Base-by-base conservation (phyloP, 306 rosid species). In the Sechiopsis laciniata region DNA sequence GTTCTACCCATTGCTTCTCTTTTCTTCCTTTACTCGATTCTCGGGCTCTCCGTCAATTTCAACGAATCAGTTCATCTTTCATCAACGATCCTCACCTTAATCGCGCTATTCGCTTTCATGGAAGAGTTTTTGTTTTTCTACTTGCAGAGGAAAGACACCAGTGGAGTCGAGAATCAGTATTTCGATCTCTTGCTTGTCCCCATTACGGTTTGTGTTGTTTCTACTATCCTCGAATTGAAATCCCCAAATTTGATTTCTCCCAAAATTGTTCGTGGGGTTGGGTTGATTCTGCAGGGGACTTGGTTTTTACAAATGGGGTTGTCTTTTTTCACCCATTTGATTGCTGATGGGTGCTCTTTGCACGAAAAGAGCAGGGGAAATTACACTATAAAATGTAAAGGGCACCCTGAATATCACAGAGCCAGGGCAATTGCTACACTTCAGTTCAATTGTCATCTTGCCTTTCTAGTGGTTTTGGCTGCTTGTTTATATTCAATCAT, bases 391-490 rank as follows among this genome's bases (percentile, higher is more conserved):
- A 81, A 77, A 66, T 93, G 98, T 58, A 88, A 87, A 63, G 98
- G 88, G 0, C 96, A 90, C 71, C 63, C 80, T 19, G 94, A 88
- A 17, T 88, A 78, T 78, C 98, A 90, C 77, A 79, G 98, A 58
- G 98, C 91, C 37, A 87, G 91, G 55, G 96, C 97, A 9, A 83
- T 93, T n/a, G 97, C 96, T 8, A 93, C 98, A 20, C 97, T 93
- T 78, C 98, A 88, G 81, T 93, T 93, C 75, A 93, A 93, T 77
- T 93, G 96, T 75, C 97, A 88, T 75, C 97, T 93, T 63, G 97
- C 98, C 51, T 79, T 93, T 53, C 10, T 84, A 7, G 92, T 89
- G 65, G 66, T 74, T 20, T 20, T 86, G 32, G 35, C 80, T 2
- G 83, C 81, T 74, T 87, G 72, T 2, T 17, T 80, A 0, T 87